Conservation (phyloP, 305 asterid genomes). For the Fraxinus floribunda region DNA sequence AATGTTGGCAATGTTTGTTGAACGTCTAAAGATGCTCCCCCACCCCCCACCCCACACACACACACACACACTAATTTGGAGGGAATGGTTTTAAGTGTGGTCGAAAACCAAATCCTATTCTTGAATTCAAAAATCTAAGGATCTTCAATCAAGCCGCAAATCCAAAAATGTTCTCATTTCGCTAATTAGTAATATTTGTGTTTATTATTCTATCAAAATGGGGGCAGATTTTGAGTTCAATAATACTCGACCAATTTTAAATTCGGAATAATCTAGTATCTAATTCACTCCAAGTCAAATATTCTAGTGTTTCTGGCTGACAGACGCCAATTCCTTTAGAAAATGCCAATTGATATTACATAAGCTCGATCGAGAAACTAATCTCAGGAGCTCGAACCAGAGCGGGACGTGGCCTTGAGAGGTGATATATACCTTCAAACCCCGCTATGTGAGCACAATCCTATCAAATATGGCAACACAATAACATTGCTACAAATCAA, state of each 20-base stretch:
- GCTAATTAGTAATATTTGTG: not conserved
- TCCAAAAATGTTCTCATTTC: not conserved
- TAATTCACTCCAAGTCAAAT: not conserved
- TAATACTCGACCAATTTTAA: not conserved
- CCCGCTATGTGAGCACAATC: not conserved
- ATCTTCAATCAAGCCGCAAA: not conserved
- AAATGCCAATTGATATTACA: not conserved
- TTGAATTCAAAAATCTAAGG: not conserved
- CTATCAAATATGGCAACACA: not conserved
- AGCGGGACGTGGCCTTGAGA: not conserved
- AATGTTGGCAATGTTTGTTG: not conserved
- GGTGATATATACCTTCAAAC: not conserved
- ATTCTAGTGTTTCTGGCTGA: not conserved
- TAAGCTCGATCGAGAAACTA: not conserved
- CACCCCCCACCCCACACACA: too few relatives aligned
- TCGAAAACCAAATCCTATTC: not conserved
- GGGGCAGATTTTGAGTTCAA: not conserved
- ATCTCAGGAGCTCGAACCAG: not conserved
- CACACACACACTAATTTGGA: too few relatives aligned
- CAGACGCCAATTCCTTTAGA: not conserved
- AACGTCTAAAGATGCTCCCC: too few relatives aligned
- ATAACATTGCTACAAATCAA: not conserved
- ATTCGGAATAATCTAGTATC: not conserved
- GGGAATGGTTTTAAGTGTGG: not conserved
- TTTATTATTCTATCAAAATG: not conserved